A percentile compares a stretch with the other conserved stretches of the same genome.
Evolutionary conservation across 202 grass and related monocot genomes (phyloP).

Genomic region (Hordeum pubiflorum): DNA sequence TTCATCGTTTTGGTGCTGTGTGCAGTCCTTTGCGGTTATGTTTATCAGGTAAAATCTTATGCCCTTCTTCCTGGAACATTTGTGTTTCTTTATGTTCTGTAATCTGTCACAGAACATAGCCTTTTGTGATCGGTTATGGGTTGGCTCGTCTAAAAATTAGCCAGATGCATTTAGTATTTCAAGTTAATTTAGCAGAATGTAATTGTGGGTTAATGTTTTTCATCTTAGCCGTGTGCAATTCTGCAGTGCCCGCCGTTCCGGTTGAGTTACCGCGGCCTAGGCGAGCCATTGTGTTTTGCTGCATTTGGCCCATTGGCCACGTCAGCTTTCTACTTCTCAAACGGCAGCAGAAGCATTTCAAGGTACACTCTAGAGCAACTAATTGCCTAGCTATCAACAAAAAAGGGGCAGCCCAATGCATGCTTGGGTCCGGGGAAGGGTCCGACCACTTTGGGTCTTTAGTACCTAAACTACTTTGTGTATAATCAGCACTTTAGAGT

Average conservation of each 20-base stretch:
- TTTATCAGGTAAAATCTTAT: constrained; percentile 63
- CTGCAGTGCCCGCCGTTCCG: constrained; percentile 85
- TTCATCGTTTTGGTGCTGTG: constrained; percentile 62
- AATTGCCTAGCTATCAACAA: not conserved
- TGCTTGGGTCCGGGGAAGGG: too few relatives aligned
- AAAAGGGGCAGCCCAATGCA: too few relatives aligned
- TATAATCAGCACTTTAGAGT: not conserved
- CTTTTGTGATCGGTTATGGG: not conserved
- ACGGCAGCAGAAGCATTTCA: constrained; percentile 33
- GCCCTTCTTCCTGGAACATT: not conserved
- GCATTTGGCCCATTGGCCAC: constrained; percentile 96
- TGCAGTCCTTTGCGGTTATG: constrained; percentile 77
- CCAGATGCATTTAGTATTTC: too few relatives aligned
- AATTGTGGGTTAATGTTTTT: not conserved
- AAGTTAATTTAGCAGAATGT: not conserved
- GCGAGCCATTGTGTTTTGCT: constrained; percentile 80
- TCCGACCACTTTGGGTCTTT: too few relatives aligned
- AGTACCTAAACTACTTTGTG: too few relatives aligned
- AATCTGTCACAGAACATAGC: not conserved
- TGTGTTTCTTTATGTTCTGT: not conserved
- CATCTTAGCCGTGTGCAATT: not conserved
- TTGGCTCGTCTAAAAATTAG: not conserved
- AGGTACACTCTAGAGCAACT: constrained; percentile 33
- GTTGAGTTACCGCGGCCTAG: constrained; percentile 76
- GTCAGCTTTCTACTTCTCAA: constrained; percentile 80